Evolutionary conservation across 2,329 filamentous ascomycete species (phyloP), one percentile per base, ranked within the genome.

Genomic region (Onygena corvina): DNA sequence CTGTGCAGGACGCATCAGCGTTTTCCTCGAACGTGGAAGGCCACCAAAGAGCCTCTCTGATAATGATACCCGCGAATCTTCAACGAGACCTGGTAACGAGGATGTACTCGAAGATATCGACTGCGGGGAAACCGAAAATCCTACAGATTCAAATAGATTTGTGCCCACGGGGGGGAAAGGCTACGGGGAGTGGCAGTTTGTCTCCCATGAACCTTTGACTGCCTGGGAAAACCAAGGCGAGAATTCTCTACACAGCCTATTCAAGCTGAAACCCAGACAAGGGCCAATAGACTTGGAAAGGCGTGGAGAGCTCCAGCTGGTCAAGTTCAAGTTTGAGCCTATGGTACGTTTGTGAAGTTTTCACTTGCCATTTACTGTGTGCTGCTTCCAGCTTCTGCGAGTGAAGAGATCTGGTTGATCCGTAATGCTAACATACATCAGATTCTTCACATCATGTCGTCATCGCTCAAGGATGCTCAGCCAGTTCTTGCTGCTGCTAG

Each of bases 261-360:
- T 77, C 57, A 70, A 71, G 2, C 64, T 76, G 53, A 57, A 64
- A 11, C 64, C 57, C 44, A 61, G 58, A 12, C 47, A 58, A 52
- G 62, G 60, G 11, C 57, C 58, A 49, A 52, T 63, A 54, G 49
- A 59, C 57, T 47, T 62, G 62, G 50, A 65, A 67, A 59, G 71
- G 76, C 60, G 66, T 77, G 64, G 74, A 38, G 56, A 58, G 14
- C 58, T 61, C 53, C 66, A 72, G 50, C 71, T 73, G 53, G 72
- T 94, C 46, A 86, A 90, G 65, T 85, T 94, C 68, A 92, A 94
- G 66, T 95, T 93, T 61, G 89, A 95, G 64, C 87, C 89, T 3
- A 88, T 95, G 87, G 89, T 94, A 75, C 62, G 80, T 64, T 29
- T 46, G n/a, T 31, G 20, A 35, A 35, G 34, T 14, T 9, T 23